These are phyloP conservation scores for Suhomyces tanzawaensis DNA, from an alignment of 805 yeast genomes.

Conservation along the genomic window DNA sequence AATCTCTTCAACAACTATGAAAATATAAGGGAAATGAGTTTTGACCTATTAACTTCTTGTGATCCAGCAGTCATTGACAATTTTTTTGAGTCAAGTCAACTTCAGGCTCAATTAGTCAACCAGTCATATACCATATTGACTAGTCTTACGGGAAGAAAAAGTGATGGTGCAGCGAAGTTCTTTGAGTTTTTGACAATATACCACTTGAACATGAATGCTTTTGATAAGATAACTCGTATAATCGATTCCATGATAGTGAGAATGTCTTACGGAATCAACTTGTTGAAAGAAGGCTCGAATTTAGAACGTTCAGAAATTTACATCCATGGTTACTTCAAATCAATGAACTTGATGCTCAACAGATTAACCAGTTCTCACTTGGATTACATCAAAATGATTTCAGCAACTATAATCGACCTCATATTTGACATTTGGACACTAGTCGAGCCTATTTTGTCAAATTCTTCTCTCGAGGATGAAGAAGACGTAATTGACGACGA, in stretches of 20 bases:
- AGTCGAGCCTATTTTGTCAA: slow-evolving; percentile 50
- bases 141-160: slow-evolving; percentile 55
- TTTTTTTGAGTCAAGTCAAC: not conserved
- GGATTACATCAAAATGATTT: not conserved
- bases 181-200: slow-evolving; percentile 47
- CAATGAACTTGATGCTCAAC: slow-evolving; percentile 47
- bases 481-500: slow-evolving; percentile 35
- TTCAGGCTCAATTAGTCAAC: not conserved
- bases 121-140: slow-evolving; percentile 20
- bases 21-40: slow-evolving; percentile 62
- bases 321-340: slow-evolving; percentile 69
- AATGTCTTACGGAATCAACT: not conserved
- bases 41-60: slow-evolving; percentile 43
- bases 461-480: slow-evolving; percentile 51
- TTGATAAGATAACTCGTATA: not conserved
- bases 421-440: slow-evolving; percentile 41
- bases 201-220: slow-evolving; percentile 2
- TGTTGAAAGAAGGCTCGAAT: not conserved
- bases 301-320: not conserved
- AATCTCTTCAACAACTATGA: slow-evolving; percentile 70
- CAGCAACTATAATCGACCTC: slow-evolving; percentile 19
- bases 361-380: not conserved
- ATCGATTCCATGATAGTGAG: slow-evolving; percentile 1
- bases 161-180: slow-evolving; percentile 77
- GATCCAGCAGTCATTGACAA: not conserved